Evolutionary conservation across 1,284 basidiomycete genomes (phyloP).

Genomic region (Polyporus tsugae): DNA sequence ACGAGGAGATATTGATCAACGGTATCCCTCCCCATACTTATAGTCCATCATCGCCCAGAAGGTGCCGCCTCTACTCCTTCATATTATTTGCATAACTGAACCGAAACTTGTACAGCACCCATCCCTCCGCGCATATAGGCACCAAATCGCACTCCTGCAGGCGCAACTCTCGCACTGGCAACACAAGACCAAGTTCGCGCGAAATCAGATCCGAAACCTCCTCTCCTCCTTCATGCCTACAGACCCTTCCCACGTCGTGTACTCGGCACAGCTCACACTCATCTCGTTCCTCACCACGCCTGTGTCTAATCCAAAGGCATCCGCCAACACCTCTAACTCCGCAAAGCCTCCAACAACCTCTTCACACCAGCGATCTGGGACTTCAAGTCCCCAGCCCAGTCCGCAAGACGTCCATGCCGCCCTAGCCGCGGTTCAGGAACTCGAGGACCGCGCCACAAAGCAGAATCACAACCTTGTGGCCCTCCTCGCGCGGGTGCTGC

Average conservation of each 20-base stretch:
- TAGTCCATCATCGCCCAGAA: slow-evolving; percentile 72
- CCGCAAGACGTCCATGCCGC: slow-evolving; percentile 49
- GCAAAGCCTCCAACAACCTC: slow-evolving; percentile 11
- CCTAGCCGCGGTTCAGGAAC: slow-evolving; percentile 51
- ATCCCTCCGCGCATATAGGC: slow-evolving; percentile 63
- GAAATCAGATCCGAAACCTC: slow-evolving; percentile 61
- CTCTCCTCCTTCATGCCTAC: slow-evolving; percentile 54
- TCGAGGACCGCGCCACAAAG: slow-evolving; percentile 49
- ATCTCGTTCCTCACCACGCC: slow-evolving; percentile 53
- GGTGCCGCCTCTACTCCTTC: slow-evolving; percentile 43
- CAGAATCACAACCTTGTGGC: slow-evolving; percentile 54
- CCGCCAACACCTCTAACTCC: slow-evolving; percentile 11
- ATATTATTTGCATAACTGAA: neutral
- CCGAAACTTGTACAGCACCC: slow-evolving; percentile 54
- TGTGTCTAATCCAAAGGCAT: slow-evolving; percentile 24
- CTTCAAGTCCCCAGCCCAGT: slow-evolving; percentile 26
- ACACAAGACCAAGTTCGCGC: slow-evolving; percentile 65
- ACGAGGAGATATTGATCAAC: neutral
- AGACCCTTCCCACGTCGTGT: slow-evolving; percentile 61
- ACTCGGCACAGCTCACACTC: slow-evolving; percentile 60
- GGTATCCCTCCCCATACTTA: neutral
- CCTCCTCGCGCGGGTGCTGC: slow-evolving; percentile 57
- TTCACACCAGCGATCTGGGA: slow-evolving; percentile 14
- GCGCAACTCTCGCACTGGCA: slow-evolving; percentile 61
- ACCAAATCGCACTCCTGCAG: slow-evolving; percentile 65